These are phyloP conservation scores for Citrus australasica DNA, from an alignment of 345 rosid species.

Conservation along the genomic window DNA sequence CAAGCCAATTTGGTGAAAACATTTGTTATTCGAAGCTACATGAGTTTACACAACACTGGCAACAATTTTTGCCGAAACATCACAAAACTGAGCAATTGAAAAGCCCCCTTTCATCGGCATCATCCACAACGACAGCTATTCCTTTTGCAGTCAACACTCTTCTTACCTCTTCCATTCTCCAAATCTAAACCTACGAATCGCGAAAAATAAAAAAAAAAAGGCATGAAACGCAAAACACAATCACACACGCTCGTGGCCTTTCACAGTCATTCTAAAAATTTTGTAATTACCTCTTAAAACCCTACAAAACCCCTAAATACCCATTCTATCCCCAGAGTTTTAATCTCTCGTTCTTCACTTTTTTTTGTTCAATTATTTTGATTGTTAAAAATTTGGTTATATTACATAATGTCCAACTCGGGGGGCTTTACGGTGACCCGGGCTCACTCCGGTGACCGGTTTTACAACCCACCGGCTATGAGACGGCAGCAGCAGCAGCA, in stretches of 20 bases:
- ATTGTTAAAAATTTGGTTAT: background rate
- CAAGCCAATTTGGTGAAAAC: background rate
- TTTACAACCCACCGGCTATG: slow-evolving; percentile 40
- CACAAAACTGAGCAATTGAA: background rate
- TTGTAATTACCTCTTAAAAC: slow-evolving; percentile 10
- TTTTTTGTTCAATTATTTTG: background rate
- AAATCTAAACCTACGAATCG: background rate
- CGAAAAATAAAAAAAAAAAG: background rate
- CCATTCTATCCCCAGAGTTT: background rate
- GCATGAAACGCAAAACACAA: background rate
- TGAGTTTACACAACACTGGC: background rate
- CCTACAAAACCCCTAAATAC: slow-evolving; percentile 5
- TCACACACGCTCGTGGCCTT: background rate
- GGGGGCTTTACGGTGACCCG: slow-evolving; percentile 37
- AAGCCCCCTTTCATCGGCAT: background rate
- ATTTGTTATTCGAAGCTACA: background rate
- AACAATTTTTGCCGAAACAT: background rate
- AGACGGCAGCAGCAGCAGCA: slow-evolving; percentile 29
- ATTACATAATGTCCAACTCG: slow-evolving; percentile 31
- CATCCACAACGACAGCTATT: background rate
- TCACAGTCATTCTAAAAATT: background rate
- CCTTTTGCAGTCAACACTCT: background rate
- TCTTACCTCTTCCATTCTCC: background rate
- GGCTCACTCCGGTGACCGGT: slow-evolving; percentile 30
- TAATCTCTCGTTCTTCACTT: background rate